These are phyloP conservation scores for Phialophora chinensis DNA, from an alignment of 2,329 filamentous ascomycete genomes.

Conservation along the genomic window DNA sequence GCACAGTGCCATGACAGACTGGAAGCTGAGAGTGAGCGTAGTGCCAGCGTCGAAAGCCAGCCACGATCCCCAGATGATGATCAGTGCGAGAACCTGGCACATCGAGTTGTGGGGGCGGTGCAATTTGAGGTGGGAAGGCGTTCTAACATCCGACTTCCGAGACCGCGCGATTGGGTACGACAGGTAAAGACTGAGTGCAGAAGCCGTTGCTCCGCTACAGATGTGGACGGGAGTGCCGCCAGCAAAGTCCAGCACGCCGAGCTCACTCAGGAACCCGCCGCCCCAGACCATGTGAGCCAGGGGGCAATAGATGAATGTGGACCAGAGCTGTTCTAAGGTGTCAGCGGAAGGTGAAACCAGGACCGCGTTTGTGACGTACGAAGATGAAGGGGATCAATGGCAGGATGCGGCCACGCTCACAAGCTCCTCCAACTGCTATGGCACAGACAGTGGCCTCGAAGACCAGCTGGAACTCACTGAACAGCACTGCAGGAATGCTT, in stretches of 20 bases:
- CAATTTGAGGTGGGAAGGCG: constrained; percentile 52
- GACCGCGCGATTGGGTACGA: constrained; percentile 58
- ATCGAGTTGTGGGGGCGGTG: constrained; percentile 57
- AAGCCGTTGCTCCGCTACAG: constrained; percentile 64
- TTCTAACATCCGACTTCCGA: constrained; percentile 51
- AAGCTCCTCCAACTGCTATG: constrained; percentile 57
- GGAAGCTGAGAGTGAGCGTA: constrained; percentile 57
- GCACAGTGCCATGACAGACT: constrained; percentile 57
- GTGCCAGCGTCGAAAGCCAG: constrained; percentile 60
- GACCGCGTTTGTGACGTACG: constrained; percentile 22
- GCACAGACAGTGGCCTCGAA: constrained; percentile 56
- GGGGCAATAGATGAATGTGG: constrained; percentile 71
- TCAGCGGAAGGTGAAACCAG: constrained; percentile 11
- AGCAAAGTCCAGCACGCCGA: constrained; percentile 75
- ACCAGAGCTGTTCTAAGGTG: constrained; percentile 57
- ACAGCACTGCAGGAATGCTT: constrained; percentile 58
- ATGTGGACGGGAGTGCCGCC: constrained; percentile 79
- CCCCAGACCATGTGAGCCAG: constrained; percentile 83
- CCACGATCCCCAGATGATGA: constrained; percentile 61
- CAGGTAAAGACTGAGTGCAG: constrained; percentile 54
- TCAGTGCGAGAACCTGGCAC: constrained; percentile 55
- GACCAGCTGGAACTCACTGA: constrained; percentile 59
- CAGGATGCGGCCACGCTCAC: constrained; percentile 55
- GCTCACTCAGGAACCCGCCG: constrained; percentile 72
- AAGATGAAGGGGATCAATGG: constrained; percentile 58